phyloP scores from a whole-genome alignment of 257 asterid species.

The Cruciata laevipes region DNA sequence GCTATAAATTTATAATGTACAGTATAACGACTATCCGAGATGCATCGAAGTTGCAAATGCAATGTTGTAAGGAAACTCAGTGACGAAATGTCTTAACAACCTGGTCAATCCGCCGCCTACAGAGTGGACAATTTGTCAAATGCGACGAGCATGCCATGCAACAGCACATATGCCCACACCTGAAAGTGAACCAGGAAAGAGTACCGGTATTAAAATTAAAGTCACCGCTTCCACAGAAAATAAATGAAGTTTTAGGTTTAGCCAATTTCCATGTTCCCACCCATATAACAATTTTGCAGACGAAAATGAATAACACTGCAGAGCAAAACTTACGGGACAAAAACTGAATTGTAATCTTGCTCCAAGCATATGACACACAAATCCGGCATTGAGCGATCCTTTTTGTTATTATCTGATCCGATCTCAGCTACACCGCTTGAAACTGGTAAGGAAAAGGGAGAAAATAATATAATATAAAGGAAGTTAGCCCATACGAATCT shows the following conservation, averaged over 20 bases:
- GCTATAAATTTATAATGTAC: too few relatives aligned
- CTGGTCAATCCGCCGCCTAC: slow-evolving; percentile 76
- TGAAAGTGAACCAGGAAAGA: slow-evolving; percentile 31
- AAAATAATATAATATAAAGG: slow-evolving; percentile 9
- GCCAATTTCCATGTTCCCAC: not conserved
- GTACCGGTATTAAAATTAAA: not conserved
- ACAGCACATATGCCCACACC: slow-evolving; percentile 99
- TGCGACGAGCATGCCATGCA: slow-evolving; percentile 82
- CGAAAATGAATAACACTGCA: not conserved
- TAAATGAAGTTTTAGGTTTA: not conserved
- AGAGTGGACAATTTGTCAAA: slow-evolving; percentile 82
- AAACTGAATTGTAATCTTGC: slow-evolving; percentile 92
- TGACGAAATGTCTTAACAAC: slow-evolving; percentile 85
- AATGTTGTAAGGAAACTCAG: slow-evolving; percentile 24
- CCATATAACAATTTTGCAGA: not conserved
- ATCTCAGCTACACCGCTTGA: slow-evolving; percentile 44
- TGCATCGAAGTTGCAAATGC: slow-evolving; percentile 5
- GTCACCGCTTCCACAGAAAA: not conserved
- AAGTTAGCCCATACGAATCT: not conserved
- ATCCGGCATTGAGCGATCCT: slow-evolving; percentile 61
- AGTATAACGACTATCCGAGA: not conserved
- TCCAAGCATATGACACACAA: slow-evolving; percentile 93
- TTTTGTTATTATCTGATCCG: slow-evolving; percentile 40
- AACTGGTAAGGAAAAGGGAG: slow-evolving; percentile 30
- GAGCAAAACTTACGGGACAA: slow-evolving; percentile 73